Evolutionary conservation across 2,329 filamentous ascomycete genomes (phyloP).

Genomic region (Sporothrix globosa): DNA sequence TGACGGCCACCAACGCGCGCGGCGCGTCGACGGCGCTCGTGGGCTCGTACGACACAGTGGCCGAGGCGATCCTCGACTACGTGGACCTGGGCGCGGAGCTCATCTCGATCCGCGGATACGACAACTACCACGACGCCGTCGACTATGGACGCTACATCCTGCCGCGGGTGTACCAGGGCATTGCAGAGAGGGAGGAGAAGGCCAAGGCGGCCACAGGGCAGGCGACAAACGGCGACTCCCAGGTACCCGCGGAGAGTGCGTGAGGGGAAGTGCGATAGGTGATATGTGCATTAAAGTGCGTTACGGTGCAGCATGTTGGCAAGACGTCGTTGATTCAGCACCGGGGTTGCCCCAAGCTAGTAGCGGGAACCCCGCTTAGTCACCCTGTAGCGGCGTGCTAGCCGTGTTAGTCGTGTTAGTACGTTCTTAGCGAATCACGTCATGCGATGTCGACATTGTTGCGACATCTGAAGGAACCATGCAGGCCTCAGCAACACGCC

Average conservation of each 20-base stretch:
- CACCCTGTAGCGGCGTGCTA: not conserved
- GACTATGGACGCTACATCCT: constrained; percentile 62
- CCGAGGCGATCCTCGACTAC: constrained; percentile 60
- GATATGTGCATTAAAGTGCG: not conserved
- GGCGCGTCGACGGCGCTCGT: constrained; percentile 64
- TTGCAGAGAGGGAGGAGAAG: constrained; percentile 38
- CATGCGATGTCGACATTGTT: constrained; percentile 24
- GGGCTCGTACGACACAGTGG: constrained; percentile 56
- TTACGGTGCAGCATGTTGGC: not conserved
- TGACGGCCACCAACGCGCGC: constrained; percentile 62
- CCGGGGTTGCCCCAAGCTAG: too few relatives aligned
- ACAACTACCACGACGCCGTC: constrained; percentile 62
- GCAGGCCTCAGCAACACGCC: too few relatives aligned
- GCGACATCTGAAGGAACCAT: not conserved
- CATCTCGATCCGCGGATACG: constrained; percentile 64
- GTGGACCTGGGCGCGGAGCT: constrained; percentile 57
- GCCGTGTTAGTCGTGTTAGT: not conserved
- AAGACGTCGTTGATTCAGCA: too few relatives aligned
- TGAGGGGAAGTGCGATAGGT: not conserved
- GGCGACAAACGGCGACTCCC: constrained; percentile 16
- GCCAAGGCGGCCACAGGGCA: not conserved
- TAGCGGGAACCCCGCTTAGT: constrained; percentile 4
- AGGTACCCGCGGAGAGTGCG: not conserved
- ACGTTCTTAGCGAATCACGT: constrained; percentile 18
- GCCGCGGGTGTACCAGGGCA: constrained; percentile 51